Evolutionary conservation across 305 asterid species (phyloP), one percentile per base, ranked within the genome.

Genomic region (Striga hermonthica): DNA sequence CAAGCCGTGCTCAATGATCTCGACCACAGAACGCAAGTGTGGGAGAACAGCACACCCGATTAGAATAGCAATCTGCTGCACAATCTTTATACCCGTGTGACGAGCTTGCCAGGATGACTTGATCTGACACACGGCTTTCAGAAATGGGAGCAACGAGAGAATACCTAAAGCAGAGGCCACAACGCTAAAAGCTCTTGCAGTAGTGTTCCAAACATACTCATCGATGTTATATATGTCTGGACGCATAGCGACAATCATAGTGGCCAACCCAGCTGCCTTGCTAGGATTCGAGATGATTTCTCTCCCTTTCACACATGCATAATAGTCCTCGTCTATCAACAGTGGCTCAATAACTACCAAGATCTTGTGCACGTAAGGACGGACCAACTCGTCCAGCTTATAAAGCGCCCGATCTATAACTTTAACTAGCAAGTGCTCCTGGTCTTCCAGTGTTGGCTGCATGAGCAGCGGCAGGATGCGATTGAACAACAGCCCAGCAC

Each of bases 241-340:
- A 73, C 98, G 97, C 98, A 92, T 92, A n/a, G 98, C 97, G 71
- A 96, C 98, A 79, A 92, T 92, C 98, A 92, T 92, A 72, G 98
- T 89, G 28, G 97, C 98, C 84, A 92, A 79, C 16, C 98, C 98
- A 67, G 98, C 97, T 22, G 98, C 98, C 85, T 92, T 92, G 77
- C 98, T 89, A 64, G 89, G 93, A 80, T 92, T 92, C 31, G 98
- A 92, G 73, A 92, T 92, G 74, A 92, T 92, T 75, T 91, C 98
- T 80, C 97, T 82, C 48, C 98, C 98, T 81, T 92, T 96, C 1
- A 92, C 96, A 76, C 96, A 95, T 49, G 97, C 96, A 79, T 89
- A 92, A 79, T 87, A 92, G 74, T 86, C 97, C 79, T 92, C 97
- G 74, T 92, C 96, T 62, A 87, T 92, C 82, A 92, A 78, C 69